Evolutionary conservation across 2,329 filamentous ascomycete species (phyloP).

Genomic region (Neurospora crassa): DNA sequence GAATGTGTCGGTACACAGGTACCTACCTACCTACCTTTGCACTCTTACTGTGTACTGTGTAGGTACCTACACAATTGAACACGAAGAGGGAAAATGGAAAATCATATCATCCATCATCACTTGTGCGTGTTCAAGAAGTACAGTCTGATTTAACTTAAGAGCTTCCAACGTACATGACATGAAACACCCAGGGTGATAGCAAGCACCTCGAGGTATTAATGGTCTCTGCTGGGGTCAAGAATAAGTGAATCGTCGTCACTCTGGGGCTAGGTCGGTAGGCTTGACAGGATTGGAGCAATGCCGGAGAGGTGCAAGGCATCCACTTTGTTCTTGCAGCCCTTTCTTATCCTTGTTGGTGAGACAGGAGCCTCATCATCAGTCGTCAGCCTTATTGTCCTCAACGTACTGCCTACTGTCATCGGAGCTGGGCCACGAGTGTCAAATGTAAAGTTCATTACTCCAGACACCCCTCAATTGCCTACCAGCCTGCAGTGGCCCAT

Average conservation of each 20-base stretch:
- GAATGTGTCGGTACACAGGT: neutral
- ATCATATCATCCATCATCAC: neutral
- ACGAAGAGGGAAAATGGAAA: neutral
- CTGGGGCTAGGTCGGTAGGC: neutral
- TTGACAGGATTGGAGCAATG: neutral
- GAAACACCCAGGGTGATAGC: neutral
- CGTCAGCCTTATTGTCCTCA: neutral
- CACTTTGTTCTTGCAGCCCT: neutral
- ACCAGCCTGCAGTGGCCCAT: neutral
- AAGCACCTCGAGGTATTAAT: neutral
- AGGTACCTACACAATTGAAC: neutral
- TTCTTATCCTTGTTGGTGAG: neutral
- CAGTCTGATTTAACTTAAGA: neutral
- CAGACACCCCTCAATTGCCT: neutral
- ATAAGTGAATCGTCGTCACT: neutral
- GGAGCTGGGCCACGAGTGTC: neutral
- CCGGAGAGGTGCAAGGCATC: neutral
- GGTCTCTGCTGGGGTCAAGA: neutral
- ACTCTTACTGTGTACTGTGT: neutral
- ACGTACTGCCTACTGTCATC: neutral
- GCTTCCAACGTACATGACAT: neutral
- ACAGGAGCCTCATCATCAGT: neutral
- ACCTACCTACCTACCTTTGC: neutral
- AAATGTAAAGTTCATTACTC: neutral
- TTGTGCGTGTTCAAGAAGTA: neutral